Percentiles rank a stretch among this genome's conserved stretches.
phyloP scores from a whole-genome alignment of 352 stramenopile species.

The Phytophthora boehmeriae region DNA sequence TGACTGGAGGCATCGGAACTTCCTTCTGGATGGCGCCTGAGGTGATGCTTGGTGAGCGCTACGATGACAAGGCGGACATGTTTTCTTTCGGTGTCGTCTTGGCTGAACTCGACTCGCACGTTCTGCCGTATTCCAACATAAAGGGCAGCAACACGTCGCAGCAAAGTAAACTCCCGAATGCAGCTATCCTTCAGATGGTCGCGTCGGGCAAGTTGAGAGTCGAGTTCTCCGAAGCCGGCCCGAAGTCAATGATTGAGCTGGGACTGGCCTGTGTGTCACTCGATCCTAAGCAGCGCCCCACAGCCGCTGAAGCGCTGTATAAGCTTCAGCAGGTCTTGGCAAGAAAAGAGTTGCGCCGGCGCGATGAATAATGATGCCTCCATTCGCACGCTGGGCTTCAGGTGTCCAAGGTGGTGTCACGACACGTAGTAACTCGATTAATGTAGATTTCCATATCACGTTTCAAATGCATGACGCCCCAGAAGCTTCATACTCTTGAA shows the following conservation, averaged over 20 bases:
- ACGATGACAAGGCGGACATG: conserved; percentile 54
- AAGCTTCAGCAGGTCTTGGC: conserved; percentile 36
- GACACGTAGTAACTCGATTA: no score
- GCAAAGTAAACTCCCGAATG: conserved; percentile 32
- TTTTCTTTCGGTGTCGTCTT: conserved; percentile 58
- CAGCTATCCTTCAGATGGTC: conserved; percentile 54
- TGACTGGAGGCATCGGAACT: conserved; percentile 49
- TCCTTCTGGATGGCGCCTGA: conserved; percentile 54
- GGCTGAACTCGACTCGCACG: conserved; percentile 42
- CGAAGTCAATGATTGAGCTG: conserved; percentile 32
- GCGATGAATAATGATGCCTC: no score
- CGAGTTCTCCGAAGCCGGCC: conserved; percentile 37
- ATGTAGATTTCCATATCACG: no score
- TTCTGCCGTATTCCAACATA: conserved; percentile 33
- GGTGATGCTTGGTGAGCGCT: conserved; percentile 46
- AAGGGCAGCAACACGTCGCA: conserved; percentile 20
- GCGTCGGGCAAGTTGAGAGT: conserved; percentile 42
- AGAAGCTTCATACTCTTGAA: no score
- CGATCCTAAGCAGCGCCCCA: conserved; percentile 40
- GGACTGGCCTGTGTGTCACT: conserved; percentile 40
- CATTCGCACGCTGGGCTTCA: no score
- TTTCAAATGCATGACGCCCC: no score
- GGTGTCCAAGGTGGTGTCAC: no score
- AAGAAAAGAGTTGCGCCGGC: conserved; percentile 15
- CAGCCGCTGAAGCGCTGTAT: conserved; percentile 46